These are phyloP conservation scores for Alternaria metachromatica DNA, from an alignment of 2,329 filamentous ascomycete species.

Conservation along the genomic window DNA sequence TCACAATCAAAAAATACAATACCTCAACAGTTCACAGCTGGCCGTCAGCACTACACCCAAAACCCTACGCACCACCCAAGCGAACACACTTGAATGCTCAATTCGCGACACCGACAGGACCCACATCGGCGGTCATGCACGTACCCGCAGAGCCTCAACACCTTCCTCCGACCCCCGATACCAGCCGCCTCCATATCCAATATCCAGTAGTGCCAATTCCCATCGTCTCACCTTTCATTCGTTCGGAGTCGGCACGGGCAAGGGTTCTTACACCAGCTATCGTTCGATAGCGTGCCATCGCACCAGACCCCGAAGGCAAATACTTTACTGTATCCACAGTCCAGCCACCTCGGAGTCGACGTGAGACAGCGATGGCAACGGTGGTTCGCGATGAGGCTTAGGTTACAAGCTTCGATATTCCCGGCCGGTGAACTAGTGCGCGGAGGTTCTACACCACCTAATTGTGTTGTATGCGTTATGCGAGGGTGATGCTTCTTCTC, in stretches of 20 bases:
- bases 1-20: neutral
- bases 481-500: conserved; percentile 1
- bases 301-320: neutral
- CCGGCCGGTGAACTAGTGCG: neutral
- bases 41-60: neutral
- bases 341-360: neutral
- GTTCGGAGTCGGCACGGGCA: neutral
- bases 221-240: neutral
- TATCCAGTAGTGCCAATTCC: neutral
- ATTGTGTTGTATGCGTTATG: too few relatives aligned
- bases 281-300: neutral
- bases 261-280: neutral
- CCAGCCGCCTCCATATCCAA: neutral
- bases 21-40: neutral
- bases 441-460: too few relatives aligned
- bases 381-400: neutral
- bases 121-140: neutral
- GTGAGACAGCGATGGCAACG: neutral
- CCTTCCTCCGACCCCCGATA: neutral
- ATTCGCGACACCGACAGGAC: neutral
- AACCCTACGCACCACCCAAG: neutral
- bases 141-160: conserved; percentile 2
- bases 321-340: neutral
- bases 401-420: neutral
- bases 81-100: neutral